phyloP scores from a whole-genome alignment of 2,329 filamentous ascomycete species.

The Trichoderma citrinoviride region DNA sequence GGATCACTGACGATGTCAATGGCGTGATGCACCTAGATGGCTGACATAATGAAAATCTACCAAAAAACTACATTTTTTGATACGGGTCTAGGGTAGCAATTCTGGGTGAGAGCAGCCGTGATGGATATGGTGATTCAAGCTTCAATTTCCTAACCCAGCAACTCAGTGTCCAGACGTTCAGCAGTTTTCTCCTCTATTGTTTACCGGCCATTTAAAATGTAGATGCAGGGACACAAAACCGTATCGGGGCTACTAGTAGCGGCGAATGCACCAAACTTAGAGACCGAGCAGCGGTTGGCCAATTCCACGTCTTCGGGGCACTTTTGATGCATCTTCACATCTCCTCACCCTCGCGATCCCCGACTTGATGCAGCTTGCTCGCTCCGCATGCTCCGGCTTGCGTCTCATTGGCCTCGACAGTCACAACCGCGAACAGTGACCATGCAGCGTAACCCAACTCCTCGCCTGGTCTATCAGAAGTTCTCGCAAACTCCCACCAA shows the following conservation, averaged over 20 bases:
- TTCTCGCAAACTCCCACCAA: background rate
- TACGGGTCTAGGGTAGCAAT: too few species aligned
- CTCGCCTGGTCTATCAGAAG: background rate
- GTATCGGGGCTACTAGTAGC: constrained; percentile 5
- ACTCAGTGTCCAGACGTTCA: background rate
- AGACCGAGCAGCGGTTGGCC: background rate
- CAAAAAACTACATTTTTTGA: too few species aligned
- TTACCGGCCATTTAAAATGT: background rate
- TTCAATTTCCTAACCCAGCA: too few species aligned
- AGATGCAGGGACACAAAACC: background rate
- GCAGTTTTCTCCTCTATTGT: background rate
- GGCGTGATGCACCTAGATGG: background rate
- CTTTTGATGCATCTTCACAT: constrained; percentile 5
- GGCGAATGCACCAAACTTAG: background rate
- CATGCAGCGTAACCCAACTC: background rate
- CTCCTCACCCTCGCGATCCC: too few species aligned
- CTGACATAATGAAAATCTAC: background rate
- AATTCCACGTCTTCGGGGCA: background rate
- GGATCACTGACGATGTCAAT: background rate
- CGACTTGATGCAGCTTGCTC: background rate
- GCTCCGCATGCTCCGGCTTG: background rate
- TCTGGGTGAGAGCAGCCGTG: too few species aligned
- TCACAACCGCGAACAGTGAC: too few species aligned
- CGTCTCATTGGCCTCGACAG: background rate
- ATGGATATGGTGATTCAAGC: too few species aligned